Percentiles rank a stretch among this genome's conserved stretches.
Conservation (phyloP, 2,329 filamentous ascomycete species). For the Ophiostoma quercus region DNA sequence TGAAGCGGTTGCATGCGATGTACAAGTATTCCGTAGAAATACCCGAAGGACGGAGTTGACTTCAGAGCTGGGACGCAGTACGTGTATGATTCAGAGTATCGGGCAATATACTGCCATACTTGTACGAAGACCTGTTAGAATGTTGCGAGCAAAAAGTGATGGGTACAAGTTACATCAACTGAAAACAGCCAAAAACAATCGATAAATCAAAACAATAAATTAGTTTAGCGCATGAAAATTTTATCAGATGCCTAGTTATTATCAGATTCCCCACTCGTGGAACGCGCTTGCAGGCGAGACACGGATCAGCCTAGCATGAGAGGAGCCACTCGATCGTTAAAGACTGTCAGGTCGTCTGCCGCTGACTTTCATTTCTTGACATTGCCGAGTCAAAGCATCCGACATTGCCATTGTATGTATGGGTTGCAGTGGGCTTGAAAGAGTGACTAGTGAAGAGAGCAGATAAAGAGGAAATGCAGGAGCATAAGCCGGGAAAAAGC, state of each 20-base stretch:
- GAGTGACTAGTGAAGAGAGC: neutral
- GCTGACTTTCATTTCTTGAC: neutral
- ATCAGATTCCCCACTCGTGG: neutral
- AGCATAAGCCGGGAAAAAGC: neutral
- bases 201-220: neutral
- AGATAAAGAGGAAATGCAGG: neutral
- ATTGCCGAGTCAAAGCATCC: neutral
- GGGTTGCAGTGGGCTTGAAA: neutral
- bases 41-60: neutral
- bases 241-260: constrained; percentile 8
- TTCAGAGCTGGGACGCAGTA: neutral
- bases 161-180: neutral
- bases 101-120: neutral
- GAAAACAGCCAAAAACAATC: neutral
- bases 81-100: neutral
- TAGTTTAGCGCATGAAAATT: neutral
- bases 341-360: neutral
- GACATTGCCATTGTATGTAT: neutral
- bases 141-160: neutral
- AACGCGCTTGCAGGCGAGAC: constrained; percentile 9
- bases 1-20: neutral
- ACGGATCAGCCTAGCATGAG: neutral
- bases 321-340: neutral
- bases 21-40: neutral
- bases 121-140: neutral